These are phyloP conservation scores for Phytophthora cajani DNA, from an alignment of 352 stramenopile genomes.

Conservation along the genomic window DNA sequence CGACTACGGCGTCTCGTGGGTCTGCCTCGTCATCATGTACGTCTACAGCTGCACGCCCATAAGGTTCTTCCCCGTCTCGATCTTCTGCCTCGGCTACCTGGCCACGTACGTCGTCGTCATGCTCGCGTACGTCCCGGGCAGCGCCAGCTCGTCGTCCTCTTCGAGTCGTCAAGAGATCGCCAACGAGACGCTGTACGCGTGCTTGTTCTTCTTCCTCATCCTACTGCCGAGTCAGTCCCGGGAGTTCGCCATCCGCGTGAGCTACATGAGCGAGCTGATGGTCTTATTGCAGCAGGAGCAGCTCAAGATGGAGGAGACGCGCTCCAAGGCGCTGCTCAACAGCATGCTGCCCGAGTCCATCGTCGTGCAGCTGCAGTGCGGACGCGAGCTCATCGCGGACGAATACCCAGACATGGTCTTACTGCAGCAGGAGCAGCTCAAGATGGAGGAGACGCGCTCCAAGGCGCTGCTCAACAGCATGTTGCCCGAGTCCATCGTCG, in stretches of 20 bases:
- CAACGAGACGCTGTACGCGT: constrained; percentile 82
- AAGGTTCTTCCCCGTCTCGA: constrained; percentile 79
- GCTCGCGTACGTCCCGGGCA: constrained; percentile 64
- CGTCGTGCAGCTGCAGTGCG: constrained; percentile 75
- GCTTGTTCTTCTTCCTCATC: constrained; percentile 85
- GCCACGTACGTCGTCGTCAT: constrained; percentile 77
- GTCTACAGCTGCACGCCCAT: constrained; percentile 86
- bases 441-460: constrained; percentile 81
- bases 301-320: constrained; percentile 81
- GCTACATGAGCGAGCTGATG: constrained; percentile 89
- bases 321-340: constrained; percentile 81
- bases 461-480: constrained; percentile 86
- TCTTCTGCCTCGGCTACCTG: constrained; percentile 73
- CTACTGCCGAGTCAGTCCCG: constrained; percentile 76
- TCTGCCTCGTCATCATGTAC: constrained; percentile 87
- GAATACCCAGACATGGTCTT: constrained; percentile 76
- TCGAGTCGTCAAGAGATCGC: constrained; percentile 55
- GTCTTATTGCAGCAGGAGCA: constrained; percentile 83
- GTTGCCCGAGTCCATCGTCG: constrained; percentile 79
- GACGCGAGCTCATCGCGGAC: constrained; percentile 84
- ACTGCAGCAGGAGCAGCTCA: constrained; percentile 80
- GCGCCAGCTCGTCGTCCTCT: constrained; percentile 24
- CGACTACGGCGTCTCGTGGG: constrained; percentile 83
- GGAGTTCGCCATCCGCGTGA: constrained; percentile 83
- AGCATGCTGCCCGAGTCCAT: constrained; percentile 87